Conservation (phyloP, 441 rosid genomes). For the Adansonia gregorii region DNA sequence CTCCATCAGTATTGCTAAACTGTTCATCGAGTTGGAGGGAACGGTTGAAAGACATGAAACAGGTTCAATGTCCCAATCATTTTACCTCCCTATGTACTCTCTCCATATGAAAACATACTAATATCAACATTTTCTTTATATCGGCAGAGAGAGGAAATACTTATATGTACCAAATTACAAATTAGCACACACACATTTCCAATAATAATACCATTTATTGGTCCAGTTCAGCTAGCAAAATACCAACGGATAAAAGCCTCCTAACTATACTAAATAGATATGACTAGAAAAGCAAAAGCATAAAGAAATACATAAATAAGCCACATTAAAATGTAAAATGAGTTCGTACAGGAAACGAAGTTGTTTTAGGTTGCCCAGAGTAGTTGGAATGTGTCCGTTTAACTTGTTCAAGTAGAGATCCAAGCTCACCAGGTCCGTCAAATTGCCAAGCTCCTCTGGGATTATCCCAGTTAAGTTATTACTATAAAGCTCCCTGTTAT, state of each 20-base stretch:
- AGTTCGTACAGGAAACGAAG: conserved; percentile 78
- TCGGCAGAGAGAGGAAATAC: neutral
- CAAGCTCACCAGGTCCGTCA: conserved; percentile 83
- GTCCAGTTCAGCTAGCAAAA: conserved; percentile 12
- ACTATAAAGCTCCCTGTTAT: conserved; percentile 79
- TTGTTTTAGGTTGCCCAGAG: conserved; percentile 66
- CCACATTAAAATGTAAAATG: conserved; percentile 13
- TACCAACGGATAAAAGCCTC: conserved; percentile 5
- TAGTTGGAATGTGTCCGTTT: conserved; percentile 66
- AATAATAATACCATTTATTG: neutral
- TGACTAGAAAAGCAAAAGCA: neutral
- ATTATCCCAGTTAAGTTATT: conserved; percentile 60
- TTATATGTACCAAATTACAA: conserved; percentile 10
- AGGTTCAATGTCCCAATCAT: neutral
- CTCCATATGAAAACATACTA: neutral
- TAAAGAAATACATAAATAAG: conserved; percentile 17
- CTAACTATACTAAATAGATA: conserved; percentile 16
- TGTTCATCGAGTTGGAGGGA: neutral
- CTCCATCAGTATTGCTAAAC: neutral
- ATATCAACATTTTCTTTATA: neutral
- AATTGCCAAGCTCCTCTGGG: conserved; percentile 82
- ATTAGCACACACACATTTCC: neutral
- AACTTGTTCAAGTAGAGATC: conserved; percentile 85
- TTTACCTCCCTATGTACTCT: conserved; percentile 10
- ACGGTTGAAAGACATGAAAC: neutral